Evolutionary conservation across 2,329 filamentous ascomycete species (phyloP), one percentile per base, ranked within the genome.

Genomic region (Claviceps cyperi): DNA sequence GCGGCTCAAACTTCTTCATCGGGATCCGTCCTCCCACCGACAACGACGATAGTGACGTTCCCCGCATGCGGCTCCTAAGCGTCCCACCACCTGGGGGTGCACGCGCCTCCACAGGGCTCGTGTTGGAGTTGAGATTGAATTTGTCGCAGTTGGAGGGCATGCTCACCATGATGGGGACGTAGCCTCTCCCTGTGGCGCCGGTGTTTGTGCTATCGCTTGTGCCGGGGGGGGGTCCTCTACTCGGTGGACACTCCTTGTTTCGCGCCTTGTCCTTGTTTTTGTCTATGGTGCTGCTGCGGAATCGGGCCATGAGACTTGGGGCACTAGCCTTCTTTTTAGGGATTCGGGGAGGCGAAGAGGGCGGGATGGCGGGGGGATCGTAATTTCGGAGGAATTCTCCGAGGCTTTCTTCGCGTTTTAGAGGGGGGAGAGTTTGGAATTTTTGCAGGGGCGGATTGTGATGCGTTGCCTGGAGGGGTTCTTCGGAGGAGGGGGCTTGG

Each of bases 321-420:
- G 79, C 71, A 58, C 78, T 82, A 13, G 73, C 70, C 67, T 83
- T 84, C 70, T 83, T 84, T 67, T 78, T 81, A 7, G 78, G 70
- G 5, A 63, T 56, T 51, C 66, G 60, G 5, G 51, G 19, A 2
- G 62, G 60, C 36, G 60, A 56, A 22, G 61, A 56, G 0, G 69
- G 59, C 2, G 75, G 69, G 54, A 75, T 70, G 1, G 73, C 68
- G 0, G 84, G 83, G 5, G 85, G 84, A 39, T 83, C 75, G 52
- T 77, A 81, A 63, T 78, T 86, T 52, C 76, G 77, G 40, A 90
- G 64, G 60, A 90, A 90, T 55, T 90, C 85, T 35, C 83, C 78
- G 46, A 90, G 64, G 54, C 79, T 84, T 64, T 89, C 83, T 60
- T 84, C 79, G 54, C 74, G 68, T 54, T 71, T 71, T 4, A 59